These are phyloP conservation scores for Pistacia vera DNA, from an alignment of 345 rosid species.

Conservation along the genomic window DNA sequence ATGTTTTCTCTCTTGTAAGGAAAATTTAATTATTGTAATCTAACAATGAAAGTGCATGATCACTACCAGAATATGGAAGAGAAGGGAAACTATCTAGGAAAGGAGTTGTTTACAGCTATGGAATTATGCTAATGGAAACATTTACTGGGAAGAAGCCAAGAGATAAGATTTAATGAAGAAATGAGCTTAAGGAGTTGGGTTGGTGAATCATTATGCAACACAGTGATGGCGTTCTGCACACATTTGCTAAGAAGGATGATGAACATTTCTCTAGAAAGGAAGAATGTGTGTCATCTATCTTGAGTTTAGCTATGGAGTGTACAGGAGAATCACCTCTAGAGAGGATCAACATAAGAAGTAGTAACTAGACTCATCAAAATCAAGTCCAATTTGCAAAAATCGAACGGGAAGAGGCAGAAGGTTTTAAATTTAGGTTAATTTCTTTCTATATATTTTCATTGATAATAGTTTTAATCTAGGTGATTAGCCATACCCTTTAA, in stretches of 20 bases:
- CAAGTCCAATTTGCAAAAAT: too few species aligned
- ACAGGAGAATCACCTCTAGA: too few species aligned
- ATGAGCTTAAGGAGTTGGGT: slow-evolving; percentile 15
- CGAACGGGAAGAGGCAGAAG: too few species aligned
- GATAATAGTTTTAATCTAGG: too few species aligned
- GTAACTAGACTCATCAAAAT: too few species aligned
- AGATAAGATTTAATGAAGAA: slow-evolving; percentile 2
- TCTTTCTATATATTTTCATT: too few species aligned
- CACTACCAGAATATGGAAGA: neutral
- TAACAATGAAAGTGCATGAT: neutral
- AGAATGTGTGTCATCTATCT: too few species aligned
- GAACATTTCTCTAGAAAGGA: neutral
- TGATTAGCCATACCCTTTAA: too few species aligned
- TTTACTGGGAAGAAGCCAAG: neutral
- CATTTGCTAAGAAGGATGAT: neutral
- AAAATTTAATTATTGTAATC: neutral
- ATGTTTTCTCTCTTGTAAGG: too few species aligned
- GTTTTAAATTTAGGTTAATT: neutral
- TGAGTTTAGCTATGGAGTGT: too few species aligned
- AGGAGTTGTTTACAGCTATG: slow-evolving; percentile 18
- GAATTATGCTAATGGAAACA: slow-evolving; percentile 21
- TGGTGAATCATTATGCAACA: neutral
- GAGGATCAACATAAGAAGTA: too few species aligned
- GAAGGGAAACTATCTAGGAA: neutral
- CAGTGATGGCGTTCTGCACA: neutral